Percentiles rank a stretch among this genome's conserved stretches.
These are phyloP conservation scores for Elongisporangium prolatum DNA, from an alignment of 352 stramenopile genomes.

Conservation along the genomic window DNA sequence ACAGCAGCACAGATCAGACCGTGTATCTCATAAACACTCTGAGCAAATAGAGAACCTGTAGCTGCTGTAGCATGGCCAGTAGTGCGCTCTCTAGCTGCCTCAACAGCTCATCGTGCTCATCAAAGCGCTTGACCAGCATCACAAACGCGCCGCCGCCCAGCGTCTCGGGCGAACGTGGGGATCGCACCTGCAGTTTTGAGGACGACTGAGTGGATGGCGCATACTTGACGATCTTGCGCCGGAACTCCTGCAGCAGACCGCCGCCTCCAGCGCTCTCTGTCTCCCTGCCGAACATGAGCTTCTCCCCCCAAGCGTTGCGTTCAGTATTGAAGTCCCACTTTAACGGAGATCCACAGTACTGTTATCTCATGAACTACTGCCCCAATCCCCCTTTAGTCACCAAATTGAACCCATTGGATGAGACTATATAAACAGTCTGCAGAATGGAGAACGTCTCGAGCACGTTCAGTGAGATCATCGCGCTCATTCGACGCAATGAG, in stretches of 20 bases:
- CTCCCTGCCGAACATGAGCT: constrained; percentile 6
- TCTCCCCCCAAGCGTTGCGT: neutral
- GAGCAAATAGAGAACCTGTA: no score
- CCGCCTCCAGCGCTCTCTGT: constrained; percentile 3
- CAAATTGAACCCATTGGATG: neutral
- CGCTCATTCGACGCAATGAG: constrained; percentile 50
- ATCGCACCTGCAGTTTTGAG: constrained; percentile 5
- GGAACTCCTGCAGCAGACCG: constrained; percentile 50
- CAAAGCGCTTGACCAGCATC: constrained; percentile 40
- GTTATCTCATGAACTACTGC: neutral
- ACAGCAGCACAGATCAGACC: constrained; percentile 3
- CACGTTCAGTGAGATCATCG: constrained; percentile 51
- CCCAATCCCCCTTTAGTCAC: neutral
- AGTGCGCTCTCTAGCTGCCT: constrained; percentile 41
- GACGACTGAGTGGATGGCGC: constrained; percentile 2
- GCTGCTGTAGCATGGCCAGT: constrained; percentile 44
- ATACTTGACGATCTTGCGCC: constrained; percentile 57
- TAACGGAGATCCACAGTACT: neutral
- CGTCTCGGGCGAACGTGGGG: constrained; percentile 6
- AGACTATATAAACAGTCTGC: neutral
- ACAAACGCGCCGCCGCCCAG: constrained; percentile 20
- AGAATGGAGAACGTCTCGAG: neutral
- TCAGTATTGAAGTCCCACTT: neutral
- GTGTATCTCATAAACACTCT: neutral
- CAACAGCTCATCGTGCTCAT: constrained; percentile 43